Conservation (phyloP, 495 filamentous ascomycete species). For the Peziza echinospora region DNA sequence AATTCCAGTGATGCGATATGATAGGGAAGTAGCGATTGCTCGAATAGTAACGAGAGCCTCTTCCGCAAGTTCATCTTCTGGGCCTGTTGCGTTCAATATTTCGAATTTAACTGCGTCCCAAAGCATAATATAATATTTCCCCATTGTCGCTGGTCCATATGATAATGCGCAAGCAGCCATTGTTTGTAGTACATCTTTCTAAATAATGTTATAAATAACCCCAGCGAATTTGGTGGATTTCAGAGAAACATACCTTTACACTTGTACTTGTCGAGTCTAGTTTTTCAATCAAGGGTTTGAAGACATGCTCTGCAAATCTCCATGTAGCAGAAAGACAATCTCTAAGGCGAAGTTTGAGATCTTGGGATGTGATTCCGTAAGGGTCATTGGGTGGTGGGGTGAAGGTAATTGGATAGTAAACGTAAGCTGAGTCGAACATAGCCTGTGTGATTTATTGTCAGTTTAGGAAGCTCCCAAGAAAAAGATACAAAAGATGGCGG, state of each 20-base stretch:
- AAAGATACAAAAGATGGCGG: not conserved
- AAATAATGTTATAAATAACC: slow-evolving; percentile 18
- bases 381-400: slow-evolving; percentile 53
- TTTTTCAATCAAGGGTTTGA: slow-evolving; percentile 51
- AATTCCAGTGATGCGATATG: slow-evolving; percentile 26
- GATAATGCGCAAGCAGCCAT: slow-evolving; percentile 37
- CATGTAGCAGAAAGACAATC: slow-evolving; percentile 46
- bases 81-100: slow-evolving; percentile 37
- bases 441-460: slow-evolving; percentile 22
- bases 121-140: slow-evolving; percentile 42
- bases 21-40: slow-evolving; percentile 36
- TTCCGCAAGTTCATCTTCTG: slow-evolving; percentile 48
- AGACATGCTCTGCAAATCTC: slow-evolving; percentile 46
- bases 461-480: slow-evolving; percentile 15
- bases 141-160: slow-evolving; percentile 41
- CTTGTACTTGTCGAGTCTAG: slow-evolving; percentile 53
- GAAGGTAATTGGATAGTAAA: slow-evolving; percentile 64
- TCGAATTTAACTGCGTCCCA: slow-evolving; percentile 62
- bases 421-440: slow-evolving; percentile 53
- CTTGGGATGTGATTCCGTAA: slow-evolving; percentile 51
- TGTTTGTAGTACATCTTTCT: slow-evolving; percentile 51
- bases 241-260: slow-evolving; percentile 38
- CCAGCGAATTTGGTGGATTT: too few species aligned
- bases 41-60: slow-evolving; percentile 34
- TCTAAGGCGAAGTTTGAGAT: slow-evolving; percentile 46